Conservation (phyloP, 2,329 filamentous ascomycete species). For the Sodiomyces alkalinus region DNA sequence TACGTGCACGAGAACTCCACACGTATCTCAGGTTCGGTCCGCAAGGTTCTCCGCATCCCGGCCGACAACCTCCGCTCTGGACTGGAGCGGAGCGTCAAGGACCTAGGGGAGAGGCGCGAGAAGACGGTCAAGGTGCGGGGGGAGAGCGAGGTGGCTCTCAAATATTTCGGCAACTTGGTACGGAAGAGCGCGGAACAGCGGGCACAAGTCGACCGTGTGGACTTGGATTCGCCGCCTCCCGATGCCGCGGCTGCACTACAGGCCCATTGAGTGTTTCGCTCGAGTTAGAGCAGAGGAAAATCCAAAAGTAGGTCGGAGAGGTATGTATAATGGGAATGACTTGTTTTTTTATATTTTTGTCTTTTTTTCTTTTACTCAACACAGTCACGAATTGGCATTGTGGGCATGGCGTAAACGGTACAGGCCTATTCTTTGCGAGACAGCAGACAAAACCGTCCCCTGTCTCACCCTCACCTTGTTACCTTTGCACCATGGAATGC, state of each 20-base stretch:
- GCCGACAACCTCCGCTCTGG: constrained; percentile 74
- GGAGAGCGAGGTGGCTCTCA: constrained; percentile 75
- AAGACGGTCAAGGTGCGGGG: constrained; percentile 67
- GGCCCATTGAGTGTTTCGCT: too few relatives aligned
- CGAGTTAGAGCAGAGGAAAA: too few relatives aligned
- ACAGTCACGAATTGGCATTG: too few relatives aligned
- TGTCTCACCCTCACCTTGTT: too few relatives aligned
- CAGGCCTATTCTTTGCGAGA: too few relatives aligned
- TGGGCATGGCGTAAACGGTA: too few relatives aligned
- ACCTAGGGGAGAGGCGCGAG: constrained; percentile 62
- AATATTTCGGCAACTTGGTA: constrained; percentile 82
- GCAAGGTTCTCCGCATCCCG: constrained; percentile 76
- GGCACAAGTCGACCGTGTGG: constrained; percentile 31
- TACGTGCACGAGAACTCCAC: constrained; percentile 82
- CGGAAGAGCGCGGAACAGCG: constrained; percentile 43
- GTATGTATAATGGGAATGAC: too few relatives aligned
- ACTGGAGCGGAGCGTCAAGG: constrained; percentile 72
- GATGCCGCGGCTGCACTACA: constrained; percentile 11
- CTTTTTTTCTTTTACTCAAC: too few relatives aligned
- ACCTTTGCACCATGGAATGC: too few relatives aligned
- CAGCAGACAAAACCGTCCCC: too few relatives aligned
- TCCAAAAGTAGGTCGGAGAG: too few relatives aligned
- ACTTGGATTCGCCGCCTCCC: constrained; percentile 37
- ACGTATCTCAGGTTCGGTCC: constrained; percentile 73
- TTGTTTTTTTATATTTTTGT: too few relatives aligned